Base-by-base conservation (phyloP, 1,284 basidiomycete genomes). In the Papiliotrema laurentii region DNA sequence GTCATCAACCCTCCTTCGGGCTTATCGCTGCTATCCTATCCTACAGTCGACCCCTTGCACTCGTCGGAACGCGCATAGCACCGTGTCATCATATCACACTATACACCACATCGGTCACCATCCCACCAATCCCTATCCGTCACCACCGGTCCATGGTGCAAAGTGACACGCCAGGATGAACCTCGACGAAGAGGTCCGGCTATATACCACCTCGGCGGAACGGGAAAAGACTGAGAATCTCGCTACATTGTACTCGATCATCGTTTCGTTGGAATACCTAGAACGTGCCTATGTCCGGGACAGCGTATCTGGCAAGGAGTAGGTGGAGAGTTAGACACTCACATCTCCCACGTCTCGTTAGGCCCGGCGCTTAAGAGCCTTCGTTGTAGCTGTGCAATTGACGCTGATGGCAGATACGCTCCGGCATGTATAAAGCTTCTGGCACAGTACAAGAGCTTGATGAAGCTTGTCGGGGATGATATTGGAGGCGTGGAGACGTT, bases 281-380 rank as follows among this genome's bases (percentile, higher is more conserved):
- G 94, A 98, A 71, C 80, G 91, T 31, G 94, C 93, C 3, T 98
- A 97, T 71, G 86, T 98, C 27, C 82, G 93, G 42, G 92, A 97
- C 75, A 85, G 87, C 0, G 86, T 97, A 48, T 85, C 83, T 18
- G 86, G 90, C 9, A 84, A 85, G 44, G 89, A 97, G 87, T 93
- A 75, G 69, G 88, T 81, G 16, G 4, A 21, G n/a, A n/a, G n/a
- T 25, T 37, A 34, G 27, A 5, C 10, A 5, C 33, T 4, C 21
- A 30, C 2, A 39, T 9, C 24, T 41, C n/a, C n/a, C n/a, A n/a
- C n/a, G n/a, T 27, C 36, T 28, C 7, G 22, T 21, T 21, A n/a
- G 33, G 16, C 18, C 4, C 4, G 24, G 18, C 4, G 36, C 36
- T 39, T 16, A 39, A 28, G 18, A 14, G 6, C 34, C 34, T 31